Conservation (phyloP, 139 green algal species). For the Bryopsis sp. region DNA sequence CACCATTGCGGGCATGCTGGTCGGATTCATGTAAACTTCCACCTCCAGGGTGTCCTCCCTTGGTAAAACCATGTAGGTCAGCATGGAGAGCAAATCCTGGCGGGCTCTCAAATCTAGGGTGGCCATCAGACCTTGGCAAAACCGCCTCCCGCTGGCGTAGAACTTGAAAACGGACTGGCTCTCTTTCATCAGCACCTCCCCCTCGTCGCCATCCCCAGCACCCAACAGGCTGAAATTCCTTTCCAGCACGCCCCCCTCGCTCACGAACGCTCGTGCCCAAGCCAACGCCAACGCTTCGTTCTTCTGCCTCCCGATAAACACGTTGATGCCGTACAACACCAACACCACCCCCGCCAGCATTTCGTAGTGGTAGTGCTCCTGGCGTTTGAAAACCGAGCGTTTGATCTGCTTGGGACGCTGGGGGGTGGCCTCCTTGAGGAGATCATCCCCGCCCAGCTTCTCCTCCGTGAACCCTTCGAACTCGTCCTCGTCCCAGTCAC, state of each 20-base stretch:
- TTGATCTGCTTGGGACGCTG: neutral
- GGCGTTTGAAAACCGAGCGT: conserved; percentile 6
- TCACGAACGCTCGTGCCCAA: neutral
- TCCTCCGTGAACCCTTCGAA: conserved; percentile 14
- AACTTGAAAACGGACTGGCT: conserved; percentile 25
- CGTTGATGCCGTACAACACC: conserved; percentile 15
- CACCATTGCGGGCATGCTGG: conserved; percentile 35
- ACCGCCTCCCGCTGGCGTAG: conserved; percentile 30
- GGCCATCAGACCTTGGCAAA: conserved; percentile 34
- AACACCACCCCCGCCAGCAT: conserved; percentile 10
- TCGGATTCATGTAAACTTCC: conserved; percentile 33
- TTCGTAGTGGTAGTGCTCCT: conserved; percentile 16
- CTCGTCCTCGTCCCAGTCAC: conserved; percentile 14
- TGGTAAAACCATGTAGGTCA: conserved; percentile 16
- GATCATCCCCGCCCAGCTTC: neutral
- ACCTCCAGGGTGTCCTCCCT: conserved; percentile 23
- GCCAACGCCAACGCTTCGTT: conserved; percentile 16
- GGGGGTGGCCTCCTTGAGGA: neutral
- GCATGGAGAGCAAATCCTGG: conserved; percentile 27
- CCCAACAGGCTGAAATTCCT: conserved; percentile 21
- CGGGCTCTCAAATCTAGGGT: conserved; percentile 27
- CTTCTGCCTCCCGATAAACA: neutral
- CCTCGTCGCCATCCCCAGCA: neutral
- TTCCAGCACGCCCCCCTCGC: conserved; percentile 7
- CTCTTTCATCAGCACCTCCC: conserved; percentile 25